phyloP scores from a whole-genome alignment of 441 rosid species.

The Arabidopsis lyrata region DNA sequence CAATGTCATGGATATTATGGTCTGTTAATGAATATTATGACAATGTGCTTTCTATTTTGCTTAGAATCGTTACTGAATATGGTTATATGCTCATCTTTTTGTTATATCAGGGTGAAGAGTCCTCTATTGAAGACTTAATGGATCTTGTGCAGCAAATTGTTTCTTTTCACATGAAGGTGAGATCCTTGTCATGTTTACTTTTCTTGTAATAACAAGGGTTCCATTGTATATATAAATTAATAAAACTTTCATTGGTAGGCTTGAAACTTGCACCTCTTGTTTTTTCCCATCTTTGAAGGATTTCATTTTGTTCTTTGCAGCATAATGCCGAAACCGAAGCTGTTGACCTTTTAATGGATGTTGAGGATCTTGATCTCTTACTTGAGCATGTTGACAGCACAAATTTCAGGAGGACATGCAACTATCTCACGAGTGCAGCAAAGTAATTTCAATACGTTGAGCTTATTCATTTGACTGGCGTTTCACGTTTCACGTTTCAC shows the following conservation, averaged over 20 bases:
- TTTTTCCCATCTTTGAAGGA: conserved; percentile 24
- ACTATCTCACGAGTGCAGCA: conserved; percentile 90
- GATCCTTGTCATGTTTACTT: conserved; percentile 25
- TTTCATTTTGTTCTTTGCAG: conserved; percentile 51
- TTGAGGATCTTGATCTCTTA: conserved; percentile 94
- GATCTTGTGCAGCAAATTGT: conserved; percentile 92
- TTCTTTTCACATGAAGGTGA: conserved; percentile 95
- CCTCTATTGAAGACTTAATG: conserved; percentile 74
- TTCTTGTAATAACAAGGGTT: conserved; percentile 18
- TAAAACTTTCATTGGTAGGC: conserved; percentile 8
- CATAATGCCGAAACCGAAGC: conserved; percentile 99
- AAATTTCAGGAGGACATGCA: conserved; percentile 93
- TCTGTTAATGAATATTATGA: conserved; percentile 7
- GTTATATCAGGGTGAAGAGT: conserved; percentile 69
- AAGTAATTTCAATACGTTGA: conserved; percentile 57
- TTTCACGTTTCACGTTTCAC: conserved; percentile 18
- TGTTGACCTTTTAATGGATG: conserved; percentile 98
- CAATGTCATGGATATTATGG: conserved; percentile 13
- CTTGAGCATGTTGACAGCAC: conserved; percentile 83
- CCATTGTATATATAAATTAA: conserved; percentile 6
- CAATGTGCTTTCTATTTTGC: conserved; percentile 4
- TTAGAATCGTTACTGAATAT: conserved; percentile 23
- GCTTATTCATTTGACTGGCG: conserved; percentile 8
- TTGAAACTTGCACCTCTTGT: conserved; percentile 9
- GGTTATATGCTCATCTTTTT: conserved; percentile 22